phyloP scores from a whole-genome alignment of 2,329 filamentous ascomycete genomes.

The Pyrenophora teres region DNA sequence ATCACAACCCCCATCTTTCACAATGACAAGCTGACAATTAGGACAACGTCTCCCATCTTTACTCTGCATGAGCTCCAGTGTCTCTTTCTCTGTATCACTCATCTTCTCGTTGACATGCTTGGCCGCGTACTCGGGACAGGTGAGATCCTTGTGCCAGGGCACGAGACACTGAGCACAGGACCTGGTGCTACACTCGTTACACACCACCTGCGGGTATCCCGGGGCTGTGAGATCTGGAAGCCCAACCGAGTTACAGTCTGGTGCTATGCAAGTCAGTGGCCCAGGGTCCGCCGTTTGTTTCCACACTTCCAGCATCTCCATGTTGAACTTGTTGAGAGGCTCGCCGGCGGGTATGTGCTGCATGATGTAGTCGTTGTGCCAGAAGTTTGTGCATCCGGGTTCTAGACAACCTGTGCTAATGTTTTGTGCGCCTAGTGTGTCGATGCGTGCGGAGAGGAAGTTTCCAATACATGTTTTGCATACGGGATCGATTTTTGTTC shows the following conservation, averaged over 20 bases:
- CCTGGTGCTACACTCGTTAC: conserved; percentile 23
- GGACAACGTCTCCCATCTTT: conserved; percentile 37
- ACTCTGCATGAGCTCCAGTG: conserved; percentile 28
- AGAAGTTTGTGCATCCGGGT: conserved; percentile 25
- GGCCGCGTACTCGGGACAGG: conserved; percentile 30
- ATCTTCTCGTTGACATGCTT: conserved; percentile 25
- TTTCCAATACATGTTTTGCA: conserved; percentile 35
- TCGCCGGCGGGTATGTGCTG: conserved; percentile 23
- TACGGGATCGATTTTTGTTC: conserved; percentile 26
- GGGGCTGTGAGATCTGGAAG: conserved; percentile 20
- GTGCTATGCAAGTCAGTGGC: conserved; percentile 22
- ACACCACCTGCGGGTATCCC: conserved; percentile 35
- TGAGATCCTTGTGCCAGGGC: conserved; percentile 31
- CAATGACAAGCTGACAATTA: conserved; percentile 37
- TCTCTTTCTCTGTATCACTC: conserved; percentile 27
- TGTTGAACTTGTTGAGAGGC: conserved; percentile 30
- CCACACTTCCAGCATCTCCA: conserved; percentile 32
- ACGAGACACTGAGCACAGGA: conserved; percentile 29
- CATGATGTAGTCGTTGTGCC: conserved; percentile 25
- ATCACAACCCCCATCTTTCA: conserved; percentile 38
- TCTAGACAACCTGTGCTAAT: conserved; percentile 30
- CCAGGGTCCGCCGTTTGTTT: conserved; percentile 12
- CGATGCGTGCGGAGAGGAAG: conserved; percentile 27
- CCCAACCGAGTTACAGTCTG: conserved; percentile 19
- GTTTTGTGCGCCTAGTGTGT: conserved; percentile 26